These are phyloP conservation scores for Apiotrichum montevideense DNA, from an alignment of 1,284 basidiomycete genomes.

Conservation along the genomic window DNA sequence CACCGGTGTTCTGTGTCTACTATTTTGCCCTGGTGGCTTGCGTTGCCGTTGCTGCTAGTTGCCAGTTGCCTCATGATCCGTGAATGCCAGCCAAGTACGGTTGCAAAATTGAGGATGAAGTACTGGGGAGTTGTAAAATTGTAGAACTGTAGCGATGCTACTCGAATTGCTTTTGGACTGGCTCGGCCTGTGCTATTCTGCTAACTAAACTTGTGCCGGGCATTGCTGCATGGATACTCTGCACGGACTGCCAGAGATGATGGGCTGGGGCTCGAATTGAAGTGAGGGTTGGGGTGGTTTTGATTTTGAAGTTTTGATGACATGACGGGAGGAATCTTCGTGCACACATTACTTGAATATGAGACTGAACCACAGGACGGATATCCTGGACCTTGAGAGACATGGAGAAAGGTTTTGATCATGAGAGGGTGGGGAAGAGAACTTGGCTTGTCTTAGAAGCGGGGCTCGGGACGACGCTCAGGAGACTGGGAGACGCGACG, in stretches of 20 bases:
- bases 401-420: neutral
- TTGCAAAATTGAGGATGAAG: too few species aligned
- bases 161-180: too few species aligned
- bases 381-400: neutral
- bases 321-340: neutral
- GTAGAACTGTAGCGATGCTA: too few species aligned
- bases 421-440: neutral
- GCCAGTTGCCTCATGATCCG: too few species aligned
- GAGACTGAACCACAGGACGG: neutral
- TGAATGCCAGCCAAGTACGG: too few species aligned
- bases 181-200: too few species aligned
- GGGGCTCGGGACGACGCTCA: slow-evolving; percentile 26
- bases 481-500: slow-evolving; percentile 30
- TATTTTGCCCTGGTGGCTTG: too few species aligned
- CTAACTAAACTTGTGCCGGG: too few species aligned
- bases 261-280: neutral
- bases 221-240: too few species aligned
- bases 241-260: neutral
- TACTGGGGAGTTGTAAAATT: too few species aligned
- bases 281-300: neutral
- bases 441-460: neutral
- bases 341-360: neutral
- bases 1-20: too few species aligned
- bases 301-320: neutral
- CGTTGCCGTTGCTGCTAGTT: too few species aligned